These are phyloP conservation scores for Flaveria brownii DNA, from an alignment of 129 eudicot species.

Conservation along the genomic window DNA sequence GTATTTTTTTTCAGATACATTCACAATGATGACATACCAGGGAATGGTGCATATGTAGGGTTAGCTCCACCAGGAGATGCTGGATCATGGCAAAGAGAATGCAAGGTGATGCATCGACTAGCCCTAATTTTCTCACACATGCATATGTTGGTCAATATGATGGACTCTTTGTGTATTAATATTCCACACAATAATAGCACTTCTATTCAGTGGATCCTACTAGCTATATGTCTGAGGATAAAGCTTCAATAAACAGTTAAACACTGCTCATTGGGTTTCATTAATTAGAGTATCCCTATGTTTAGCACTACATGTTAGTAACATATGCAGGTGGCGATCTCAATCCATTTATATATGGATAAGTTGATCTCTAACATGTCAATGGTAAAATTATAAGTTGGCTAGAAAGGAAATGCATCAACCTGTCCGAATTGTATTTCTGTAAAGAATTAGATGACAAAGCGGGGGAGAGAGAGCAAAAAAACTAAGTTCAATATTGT, in stretches of 20 bases:
- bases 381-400: neutral
- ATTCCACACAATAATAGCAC: neutral
- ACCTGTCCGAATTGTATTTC: neutral
- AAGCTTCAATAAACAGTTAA: neutral
- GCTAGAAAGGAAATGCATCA: neutral
- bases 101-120: slow-evolving; percentile 43
- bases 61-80: slow-evolving; percentile 59
- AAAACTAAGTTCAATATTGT: neutral
- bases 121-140: neutral
- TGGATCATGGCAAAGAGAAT: slow-evolving; percentile 66
- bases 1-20: slow-evolving; percentile 36
- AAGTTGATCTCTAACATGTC: neutral
- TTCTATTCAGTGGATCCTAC: slow-evolving; percentile 1
- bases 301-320: neutral
- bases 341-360: neutral
- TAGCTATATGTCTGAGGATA: neutral
- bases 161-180: neutral
- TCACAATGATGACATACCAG: slow-evolving; percentile 33
- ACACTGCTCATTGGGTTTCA: neutral
- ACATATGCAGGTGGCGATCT: neutral
- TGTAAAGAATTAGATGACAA: neutral
- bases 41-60: slow-evolving; percentile 56
- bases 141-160: neutral
- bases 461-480: neutral
- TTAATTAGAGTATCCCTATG: neutral